A percentile compares a stretch with the other conserved stretches of the same genome.
Conservation (phyloP, 768 basidiomycete genomes). For the Leccinum uliginosum region DNA sequence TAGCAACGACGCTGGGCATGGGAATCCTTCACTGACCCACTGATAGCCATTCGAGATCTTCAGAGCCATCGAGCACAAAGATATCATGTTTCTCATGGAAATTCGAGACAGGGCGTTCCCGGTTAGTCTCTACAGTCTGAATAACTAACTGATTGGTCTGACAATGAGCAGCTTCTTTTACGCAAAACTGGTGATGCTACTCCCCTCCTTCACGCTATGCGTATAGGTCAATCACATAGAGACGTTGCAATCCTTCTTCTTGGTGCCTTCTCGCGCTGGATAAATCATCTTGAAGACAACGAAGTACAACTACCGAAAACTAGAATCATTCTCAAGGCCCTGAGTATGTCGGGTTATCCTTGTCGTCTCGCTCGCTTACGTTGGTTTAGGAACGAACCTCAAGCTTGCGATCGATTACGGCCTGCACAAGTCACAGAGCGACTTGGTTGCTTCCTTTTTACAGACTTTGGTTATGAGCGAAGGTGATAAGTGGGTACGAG, state of each 20-base stretch:
- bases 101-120: conserved; percentile 75
- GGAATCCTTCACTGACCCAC: neutral
- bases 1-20: neutral
- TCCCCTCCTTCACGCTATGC: conserved; percentile 88
- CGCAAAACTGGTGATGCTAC: conserved; percentile 82
- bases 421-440: conserved; percentile 72
- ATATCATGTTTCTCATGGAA: conserved; percentile 81
- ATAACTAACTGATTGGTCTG: neutral
- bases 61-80: conserved; percentile 79
- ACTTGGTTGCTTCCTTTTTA: conserved; percentile 87
- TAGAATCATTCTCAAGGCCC: conserved; percentile 66
- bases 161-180: conserved; percentile 56
- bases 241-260: conserved; percentile 85
- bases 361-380: conserved; percentile 72
- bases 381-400: conserved; percentile 67
- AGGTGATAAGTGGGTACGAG: conserved; percentile 85
- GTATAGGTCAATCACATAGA: conserved; percentile 66
- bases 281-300: conserved; percentile 82
- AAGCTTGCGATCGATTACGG: conserved; percentile 92
- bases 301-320: conserved; percentile 69
- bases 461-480: conserved; percentile 97
- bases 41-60: conserved; percentile 62
- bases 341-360: conserved; percentile 71
- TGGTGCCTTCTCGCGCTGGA: conserved; percentile 87
- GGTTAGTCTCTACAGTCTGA: conserved; percentile 40